Evolutionary conservation across 768 basidiomycete species (phyloP), one percentile per base, ranked within the genome.

Genomic region (Phylloporus arenicola): DNA sequence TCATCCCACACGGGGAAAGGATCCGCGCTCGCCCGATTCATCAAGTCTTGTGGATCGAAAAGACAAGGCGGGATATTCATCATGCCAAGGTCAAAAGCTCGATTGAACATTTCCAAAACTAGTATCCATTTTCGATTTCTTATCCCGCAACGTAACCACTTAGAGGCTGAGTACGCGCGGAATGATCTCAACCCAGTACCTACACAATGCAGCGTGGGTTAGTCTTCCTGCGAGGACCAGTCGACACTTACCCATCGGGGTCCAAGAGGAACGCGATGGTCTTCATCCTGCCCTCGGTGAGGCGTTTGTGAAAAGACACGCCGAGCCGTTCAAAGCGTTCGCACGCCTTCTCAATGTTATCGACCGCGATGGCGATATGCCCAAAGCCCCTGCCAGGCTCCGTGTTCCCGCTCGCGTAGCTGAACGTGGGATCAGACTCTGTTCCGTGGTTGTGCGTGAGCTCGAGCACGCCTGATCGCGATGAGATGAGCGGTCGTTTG

Each of bases 401-500:
- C 4, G 79, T 65, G 70, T 99, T 99, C 1, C 95, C 95, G 60
- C 68, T 86, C 10, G 82, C 76, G 66, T 96, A 97, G 31, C 82
- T 66, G 75, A 93, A 93, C 55, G 69, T 69, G 45, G 82, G 59
- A 64, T 94, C 86, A 48, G 70, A 72, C 71, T 98, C 95, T 50
- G 91, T 90, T 48, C 93, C 91, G 65, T 92, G 89, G 74, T 93
- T 92, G 72, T 88, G 83, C 2, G 87, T 92, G 43, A 92, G 76
- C 66, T 94, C 90, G 52, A 92, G 79, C 57, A 93, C 70, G 47
- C 84, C 86, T 88, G 57, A n/a, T 42, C 20, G 30, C 29, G 24
- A 9, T 30, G 9, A 12, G 12, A 30, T 54, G 42, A 37, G 48
- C 20, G 24, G 14, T 16, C n/a, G 30, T 37, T 5, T 9, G 14